phyloP scores from a whole-genome alignment of 176 grass and related monocot genomes.

The Panicum miliaceum region DNA sequence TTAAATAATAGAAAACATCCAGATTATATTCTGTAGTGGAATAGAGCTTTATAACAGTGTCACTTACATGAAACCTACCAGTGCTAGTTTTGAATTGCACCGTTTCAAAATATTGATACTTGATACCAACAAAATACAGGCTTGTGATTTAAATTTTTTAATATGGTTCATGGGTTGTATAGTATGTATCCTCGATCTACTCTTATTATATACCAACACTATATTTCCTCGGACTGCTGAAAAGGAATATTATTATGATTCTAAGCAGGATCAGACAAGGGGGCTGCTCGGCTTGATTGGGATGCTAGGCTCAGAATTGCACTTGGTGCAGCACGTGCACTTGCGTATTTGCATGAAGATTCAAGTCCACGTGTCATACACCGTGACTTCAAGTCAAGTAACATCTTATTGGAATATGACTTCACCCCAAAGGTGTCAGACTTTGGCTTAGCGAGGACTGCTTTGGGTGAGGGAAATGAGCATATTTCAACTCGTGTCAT shows the following conservation, averaged over 20 bases:
- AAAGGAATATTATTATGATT: neutral
- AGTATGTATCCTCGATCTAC: constrained; percentile 26
- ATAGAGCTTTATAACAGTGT: neutral
- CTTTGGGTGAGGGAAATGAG: constrained; percentile 77
- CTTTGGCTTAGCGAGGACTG: constrained; percentile 84
- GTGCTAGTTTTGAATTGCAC: constrained; percentile 12
- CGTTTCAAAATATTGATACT: constrained; percentile 18
- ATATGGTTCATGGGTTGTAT: neutral
- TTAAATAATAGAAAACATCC: constrained; percentile 11
- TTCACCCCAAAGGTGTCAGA: constrained; percentile 96
- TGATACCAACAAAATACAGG: constrained; percentile 3
- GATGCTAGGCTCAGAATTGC: constrained; percentile 88
- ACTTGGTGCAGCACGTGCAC: constrained; percentile 83
- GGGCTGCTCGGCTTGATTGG: constrained; percentile 74
- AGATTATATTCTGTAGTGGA: constrained; percentile 3
- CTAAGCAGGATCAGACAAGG: constrained; percentile 70
- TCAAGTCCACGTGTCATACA: constrained; percentile 99
- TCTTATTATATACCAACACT: constrained; percentile 17
- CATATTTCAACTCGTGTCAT: constrained; percentile 97
- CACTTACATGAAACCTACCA: constrained; percentile 14
- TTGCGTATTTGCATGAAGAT: constrained; percentile 98
- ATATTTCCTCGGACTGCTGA: constrained; percentile 26
- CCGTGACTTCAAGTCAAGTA: constrained; percentile 98
- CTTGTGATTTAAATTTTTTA: constrained; percentile 22
- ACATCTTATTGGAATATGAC: constrained; percentile 93